phyloP scores from a whole-genome alignment of 495 filamentous ascomycete species.

The Trichoderma gamsii region DNA sequence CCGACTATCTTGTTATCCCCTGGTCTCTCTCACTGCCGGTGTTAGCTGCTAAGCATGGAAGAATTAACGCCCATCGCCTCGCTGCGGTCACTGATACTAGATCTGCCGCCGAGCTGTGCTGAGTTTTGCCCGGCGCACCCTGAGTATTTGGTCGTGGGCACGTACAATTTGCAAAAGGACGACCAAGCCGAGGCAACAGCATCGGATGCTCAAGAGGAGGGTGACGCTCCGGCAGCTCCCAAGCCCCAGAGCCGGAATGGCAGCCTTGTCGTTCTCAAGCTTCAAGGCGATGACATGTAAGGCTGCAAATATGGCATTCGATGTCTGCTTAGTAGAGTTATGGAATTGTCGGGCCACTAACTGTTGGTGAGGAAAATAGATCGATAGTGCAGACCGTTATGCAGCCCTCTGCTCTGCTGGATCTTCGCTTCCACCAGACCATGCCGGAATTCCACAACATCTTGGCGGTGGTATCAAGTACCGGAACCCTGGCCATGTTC shows the following conservation, averaged over 20 bases:
- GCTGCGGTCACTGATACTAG: constrained; percentile 39
- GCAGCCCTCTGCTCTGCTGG: constrained; percentile 68
- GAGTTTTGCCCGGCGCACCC: constrained; percentile 65
- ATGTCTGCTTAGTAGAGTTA: not conserved
- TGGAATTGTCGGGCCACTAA: constrained; percentile 15
- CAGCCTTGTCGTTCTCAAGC: constrained; percentile 59
- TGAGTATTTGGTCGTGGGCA: constrained; percentile 73
- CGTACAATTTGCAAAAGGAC: constrained; percentile 66
- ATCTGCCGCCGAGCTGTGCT: constrained; percentile 74
- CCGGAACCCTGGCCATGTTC: constrained; percentile 63
- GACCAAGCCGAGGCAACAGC: constrained; percentile 22
- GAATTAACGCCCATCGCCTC: constrained; percentile 25
- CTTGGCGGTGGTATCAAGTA: constrained; percentile 68
- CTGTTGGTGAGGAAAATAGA: constrained; percentile 29
- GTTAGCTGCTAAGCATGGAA: not conserved
- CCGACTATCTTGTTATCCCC: not conserved
- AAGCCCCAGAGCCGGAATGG: constrained; percentile 60
- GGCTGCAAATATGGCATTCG: constrained; percentile 19
- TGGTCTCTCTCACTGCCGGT: not conserved
- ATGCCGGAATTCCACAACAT: constrained; percentile 20
- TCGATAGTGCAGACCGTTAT: constrained; percentile 40
- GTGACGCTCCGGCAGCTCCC: constrained; percentile 21
- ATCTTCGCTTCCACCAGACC: constrained; percentile 68
- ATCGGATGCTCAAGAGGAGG: constrained; percentile 26
- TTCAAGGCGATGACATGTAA: constrained; percentile 50